Percentiles rank a stretch among this genome's conserved stretches.
Evolutionary conservation across 257 asterid species (phyloP).

Genomic region (Cinchona pubescens): DNA sequence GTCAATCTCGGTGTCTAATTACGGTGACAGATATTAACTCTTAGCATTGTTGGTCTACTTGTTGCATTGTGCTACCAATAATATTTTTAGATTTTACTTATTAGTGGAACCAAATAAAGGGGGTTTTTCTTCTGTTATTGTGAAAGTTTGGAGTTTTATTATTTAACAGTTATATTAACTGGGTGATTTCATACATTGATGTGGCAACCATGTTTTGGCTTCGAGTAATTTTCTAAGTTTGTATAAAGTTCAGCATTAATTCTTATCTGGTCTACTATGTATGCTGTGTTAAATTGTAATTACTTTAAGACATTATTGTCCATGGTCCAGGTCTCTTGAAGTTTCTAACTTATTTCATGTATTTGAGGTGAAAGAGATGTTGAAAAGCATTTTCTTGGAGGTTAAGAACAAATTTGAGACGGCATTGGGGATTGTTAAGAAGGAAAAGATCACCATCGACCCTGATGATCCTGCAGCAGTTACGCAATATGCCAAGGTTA

Average conservation of each 20-base stretch:
- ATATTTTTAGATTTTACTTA: not conserved
- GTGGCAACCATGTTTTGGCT: not conserved
- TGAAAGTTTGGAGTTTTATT: not conserved
- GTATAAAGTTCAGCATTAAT: not conserved
- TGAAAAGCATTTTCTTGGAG: conserved; percentile 76
- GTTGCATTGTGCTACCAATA: not conserved
- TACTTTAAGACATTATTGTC: not conserved
- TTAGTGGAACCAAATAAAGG: not conserved
- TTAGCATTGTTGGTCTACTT: not conserved
- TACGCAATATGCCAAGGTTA: conserved; percentile 64
- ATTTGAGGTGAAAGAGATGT: conserved; percentile 43
- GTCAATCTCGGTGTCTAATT: not conserved
- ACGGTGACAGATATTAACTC: no score
- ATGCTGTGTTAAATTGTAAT: not conserved
- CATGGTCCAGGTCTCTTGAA: conserved; percentile 18
- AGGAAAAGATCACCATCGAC: conserved; percentile 74
- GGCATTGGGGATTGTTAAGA: conserved; percentile 51
- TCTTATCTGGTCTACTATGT: not conserved
- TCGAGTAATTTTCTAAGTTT: not conserved
- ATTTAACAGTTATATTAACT: no score
- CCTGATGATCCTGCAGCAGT: conserved; percentile 79
- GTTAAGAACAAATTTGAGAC: conserved; percentile 72
- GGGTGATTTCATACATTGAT: not conserved
- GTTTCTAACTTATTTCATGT: conserved; percentile 27
- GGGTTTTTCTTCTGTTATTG: no score